These are phyloP conservation scores for Candida ficus DNA, from an alignment of 805 yeast genomes.

Conservation along the genomic window DNA sequence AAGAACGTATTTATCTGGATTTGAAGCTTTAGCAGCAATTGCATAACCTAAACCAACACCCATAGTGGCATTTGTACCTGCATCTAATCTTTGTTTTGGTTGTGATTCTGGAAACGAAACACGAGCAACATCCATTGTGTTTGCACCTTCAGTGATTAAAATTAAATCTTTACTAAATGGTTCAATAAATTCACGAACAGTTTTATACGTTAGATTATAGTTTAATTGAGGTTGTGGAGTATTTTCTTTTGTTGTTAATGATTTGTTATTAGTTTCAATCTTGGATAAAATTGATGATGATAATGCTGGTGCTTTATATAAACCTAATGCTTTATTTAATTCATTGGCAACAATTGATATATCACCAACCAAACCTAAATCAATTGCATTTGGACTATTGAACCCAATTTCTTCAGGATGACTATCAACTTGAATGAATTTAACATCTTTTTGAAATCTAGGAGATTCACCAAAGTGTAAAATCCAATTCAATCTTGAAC, in stretches of 20 bases:
- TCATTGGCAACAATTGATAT: slow-evolving; percentile 35
- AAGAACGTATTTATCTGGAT: slow-evolving; percentile 41
- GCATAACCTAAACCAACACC: slow-evolving; percentile 72
- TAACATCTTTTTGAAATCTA: slow-evolving; percentile 39
- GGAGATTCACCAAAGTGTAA: slow-evolving; percentile 61
- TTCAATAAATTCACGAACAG: slow-evolving; percentile 36
- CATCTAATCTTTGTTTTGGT: slow-evolving; percentile 57
- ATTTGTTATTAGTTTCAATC: slow-evolving; percentile 28
- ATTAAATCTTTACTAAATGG: slow-evolving; percentile 30
- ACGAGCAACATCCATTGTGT: slow-evolving; percentile 69
- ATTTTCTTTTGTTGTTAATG: slow-evolving; percentile 31
- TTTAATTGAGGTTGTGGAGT: slow-evolving; percentile 25
- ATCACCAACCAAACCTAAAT: slow-evolving; percentile 53
- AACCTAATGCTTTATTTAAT: slow-evolving; percentile 25
- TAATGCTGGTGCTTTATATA: slow-evolving; percentile 30
- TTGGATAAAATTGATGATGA: slow-evolving; percentile 23
- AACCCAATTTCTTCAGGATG: slow-evolving; percentile 49
- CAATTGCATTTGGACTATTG: slow-evolving; percentile 30
- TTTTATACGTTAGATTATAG: slow-evolving; percentile 51
- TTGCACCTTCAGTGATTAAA: slow-evolving; percentile 67
- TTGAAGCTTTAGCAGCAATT: slow-evolving; percentile 49
- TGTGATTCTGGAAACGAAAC: slow-evolving; percentile 48
- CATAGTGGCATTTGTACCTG: slow-evolving; percentile 77
- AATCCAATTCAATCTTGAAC: slow-evolving; percentile 72
- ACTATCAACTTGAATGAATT: slow-evolving; percentile 53